Base-by-base conservation (phyloP, 2,329 filamentous ascomycete genomes). In the Chrysoporthe cubensis region DNA sequence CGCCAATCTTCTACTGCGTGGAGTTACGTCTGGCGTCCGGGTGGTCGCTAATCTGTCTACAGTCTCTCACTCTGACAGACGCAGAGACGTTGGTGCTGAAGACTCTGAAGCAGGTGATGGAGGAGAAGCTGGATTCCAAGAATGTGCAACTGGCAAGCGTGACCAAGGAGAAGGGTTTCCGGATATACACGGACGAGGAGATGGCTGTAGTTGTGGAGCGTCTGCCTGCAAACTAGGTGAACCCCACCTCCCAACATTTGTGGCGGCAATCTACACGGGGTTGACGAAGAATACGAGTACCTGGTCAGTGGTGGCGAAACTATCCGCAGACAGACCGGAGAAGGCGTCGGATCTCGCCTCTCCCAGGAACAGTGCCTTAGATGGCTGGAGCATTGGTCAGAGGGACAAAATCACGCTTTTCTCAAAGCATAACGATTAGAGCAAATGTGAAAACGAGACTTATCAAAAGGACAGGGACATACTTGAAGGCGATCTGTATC, bases 101-200 rank as follows among this genome's bases (percentile, higher is more conserved):
- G 88, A 99, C 96, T 48, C 81, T 99, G 79, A 99, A 98, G 87
- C 96, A 99, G 83, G 96, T 99, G 74, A 99, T 99, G 96, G 96
- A 99, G 83, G 96, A 99, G 89, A 99, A 99, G 85, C 87, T 99
- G 70, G 96, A 99, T 79, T 88, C 94, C 72, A 99, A 99, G 88
- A 99, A 99, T 78, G 96, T 99, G 72, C 96, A 99, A 84, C 82
- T 99, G 74, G 96, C 96, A 65, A 98, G 95, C 78, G 96, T 99
- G 67, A 99, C 96, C 71, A 97, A 94, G 86, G 95, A 97, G 73
- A 95, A 92, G 82, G 96, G 96, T 66, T 99, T 99, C 87, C 91
- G 93, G 83, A 97, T 99, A 89, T 99, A 99, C 85, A 91, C 90
- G 68, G 96, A 99, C 76, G 93, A 95, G 77, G 95, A 98, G 84